Base-by-base conservation (phyloP, 805 yeast species). In the Starmerella apis region DNA sequence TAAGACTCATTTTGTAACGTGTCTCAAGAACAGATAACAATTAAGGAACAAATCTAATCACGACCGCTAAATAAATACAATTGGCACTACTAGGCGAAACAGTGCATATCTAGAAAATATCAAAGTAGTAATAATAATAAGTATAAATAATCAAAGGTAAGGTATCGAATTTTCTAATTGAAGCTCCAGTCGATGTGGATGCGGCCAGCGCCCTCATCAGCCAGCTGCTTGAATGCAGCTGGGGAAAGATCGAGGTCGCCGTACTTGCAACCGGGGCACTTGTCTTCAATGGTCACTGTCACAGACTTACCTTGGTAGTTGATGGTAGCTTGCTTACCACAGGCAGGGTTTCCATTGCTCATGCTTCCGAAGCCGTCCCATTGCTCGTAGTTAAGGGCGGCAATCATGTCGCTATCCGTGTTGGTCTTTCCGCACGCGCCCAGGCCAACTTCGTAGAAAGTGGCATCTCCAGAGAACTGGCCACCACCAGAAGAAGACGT, bases 221-320 rank as follows among this genome's bases (percentile, higher is more conserved):
- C 82, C 53, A 79, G 65, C 54, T 67, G 59, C 33, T 65, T 48
- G 61, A 79, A 79, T 4, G 83, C 83, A 50, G 75, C 60, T 8
- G 82, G 82, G n/a, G 81, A 75, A 50, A 79, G 69, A 58, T 79
- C 83, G 52, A 79, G 71, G 58, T 72, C 76, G 51, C 74, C 62
- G 46, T 64, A 60, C 23, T 63, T 55, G 60, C 83, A 79, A 22
- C 76, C 80, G 48, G 68, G 74, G 65, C 83, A 79, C 55, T 73
- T 66, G 64, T 79, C 83, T 35, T 70, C 74, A 45, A 78, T 78
- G 20, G 74, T 73, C 44, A 79, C 83, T 39, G 68, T 70, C 51
- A 77, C 81, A 14, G 77, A 65, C 60, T 74, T 74, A 45, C 75
- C 78, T 50, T 65, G 64, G 58, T 71, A 72, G 58, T 58, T 59